Base-by-base conservation (phyloP, 768 basidiomycete species). In the Boletus patriciae region DNA sequence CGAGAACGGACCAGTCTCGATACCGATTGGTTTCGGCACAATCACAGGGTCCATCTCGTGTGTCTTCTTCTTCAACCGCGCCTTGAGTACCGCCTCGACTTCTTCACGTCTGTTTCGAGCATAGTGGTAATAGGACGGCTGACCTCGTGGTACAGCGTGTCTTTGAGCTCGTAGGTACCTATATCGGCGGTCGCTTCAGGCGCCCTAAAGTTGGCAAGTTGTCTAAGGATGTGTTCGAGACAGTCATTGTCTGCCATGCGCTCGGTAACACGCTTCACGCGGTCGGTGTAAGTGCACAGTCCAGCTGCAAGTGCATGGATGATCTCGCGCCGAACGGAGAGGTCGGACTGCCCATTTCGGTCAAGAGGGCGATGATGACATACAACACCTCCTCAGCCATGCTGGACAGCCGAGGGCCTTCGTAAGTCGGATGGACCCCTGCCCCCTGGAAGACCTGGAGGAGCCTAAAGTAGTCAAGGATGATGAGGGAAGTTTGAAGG, bases 111-210 rank as follows among this genome's bases (percentile, higher is more conserved):
- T 87, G 74, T 98, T 98, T 41, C 95, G 81, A 16, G 92, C 88
- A 70, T 97, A 98, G 68, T 98, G 95, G 67, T 89, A 91, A 77
- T 95, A 97, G 74, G 94, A 97, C 0, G 94, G 65, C 98, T 90
- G 61, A 98, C 89, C 60, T 97, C 90, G 58, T 86, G 88, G 70
- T 84, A 94, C n/a, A 77, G 78, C 62, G 88, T 90, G 45, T 92
- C 85, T 69, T 86, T 89, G 51, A 98, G 83, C 58, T 94, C 87
- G 73, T 98, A 98, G n/a, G 84, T 74, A 0, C 97, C 96, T 0
- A 80, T 80, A 62, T 96, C 94, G 2, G 86, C 77, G 1, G 83
- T 83, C 0, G 82, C 81, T 66, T 92, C 92, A 0, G 96, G 95
- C 2, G 86, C 75, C 46, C 83, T 84, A 80, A 95, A 96, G 58